Conservation (phyloP, 163 green algal genomes). For the Scenedesmus sp. region DNA sequence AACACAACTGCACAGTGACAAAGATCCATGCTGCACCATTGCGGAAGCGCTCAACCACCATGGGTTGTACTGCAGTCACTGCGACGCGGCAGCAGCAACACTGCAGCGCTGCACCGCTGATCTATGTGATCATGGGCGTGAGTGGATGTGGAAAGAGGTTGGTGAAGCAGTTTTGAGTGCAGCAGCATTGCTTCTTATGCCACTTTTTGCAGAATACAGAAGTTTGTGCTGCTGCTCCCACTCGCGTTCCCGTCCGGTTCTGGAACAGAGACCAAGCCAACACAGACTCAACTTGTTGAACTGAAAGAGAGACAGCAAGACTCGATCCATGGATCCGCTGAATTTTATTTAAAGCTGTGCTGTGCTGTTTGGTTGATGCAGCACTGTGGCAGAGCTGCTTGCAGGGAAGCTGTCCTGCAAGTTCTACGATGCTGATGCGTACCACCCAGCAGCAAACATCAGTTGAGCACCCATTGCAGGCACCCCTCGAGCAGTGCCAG, state of each 20-base stretch:
- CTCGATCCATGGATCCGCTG: neutral
- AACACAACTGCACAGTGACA: neutral
- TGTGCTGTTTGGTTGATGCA: neutral
- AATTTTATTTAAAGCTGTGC: neutral
- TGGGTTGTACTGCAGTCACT: neutral
- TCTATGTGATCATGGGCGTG: slow-evolving; percentile 36
- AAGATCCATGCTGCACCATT: neutral
- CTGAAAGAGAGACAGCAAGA: too few relatives aligned
- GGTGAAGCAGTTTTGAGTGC: neutral
- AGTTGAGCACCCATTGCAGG: neutral
- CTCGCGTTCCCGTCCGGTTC: neutral
- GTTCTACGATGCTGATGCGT: slow-evolving; percentile 37
- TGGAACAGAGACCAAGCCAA: too few relatives aligned
- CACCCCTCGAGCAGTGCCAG: neutral
- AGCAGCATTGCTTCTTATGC: neutral
- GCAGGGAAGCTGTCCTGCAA: neutral
- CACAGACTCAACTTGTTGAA: too few relatives aligned
- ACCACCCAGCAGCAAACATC: slow-evolving; percentile 24
- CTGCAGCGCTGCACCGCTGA: neutral
- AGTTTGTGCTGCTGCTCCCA: neutral
- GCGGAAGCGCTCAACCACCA: neutral
- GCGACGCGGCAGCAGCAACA: neutral
- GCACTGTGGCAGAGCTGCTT: slow-evolving; percentile 11
- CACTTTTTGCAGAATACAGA: neutral
- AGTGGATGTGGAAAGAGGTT: slow-evolving; percentile 34